Evolutionary conservation across 108 stramenopile species (phyloP).

Genomic region (Skeletonema menzelii): DNA sequence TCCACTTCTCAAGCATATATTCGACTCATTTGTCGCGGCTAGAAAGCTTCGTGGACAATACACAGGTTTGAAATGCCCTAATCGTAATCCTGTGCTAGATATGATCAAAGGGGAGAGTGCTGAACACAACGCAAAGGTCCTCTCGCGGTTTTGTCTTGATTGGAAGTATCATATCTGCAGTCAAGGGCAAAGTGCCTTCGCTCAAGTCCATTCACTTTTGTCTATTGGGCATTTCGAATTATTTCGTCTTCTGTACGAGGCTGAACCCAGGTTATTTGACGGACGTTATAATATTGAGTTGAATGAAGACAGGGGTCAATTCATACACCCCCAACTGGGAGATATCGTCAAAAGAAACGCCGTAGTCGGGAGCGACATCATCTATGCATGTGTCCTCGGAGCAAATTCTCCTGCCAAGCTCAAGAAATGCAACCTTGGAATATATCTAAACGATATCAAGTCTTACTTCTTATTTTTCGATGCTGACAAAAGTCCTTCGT

Average conservation of each 20-base stretch:
- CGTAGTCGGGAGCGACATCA: neutral
- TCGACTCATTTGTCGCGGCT: neutral
- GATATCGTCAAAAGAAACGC: no score
- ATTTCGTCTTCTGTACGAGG: neutral
- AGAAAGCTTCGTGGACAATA: neutral
- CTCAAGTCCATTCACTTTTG: no score
- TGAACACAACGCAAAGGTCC: neutral
- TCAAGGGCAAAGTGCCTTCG: neutral
- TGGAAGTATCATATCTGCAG: neutral
- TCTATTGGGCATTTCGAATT: neutral
- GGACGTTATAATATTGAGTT: neutral
- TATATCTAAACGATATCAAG: neutral
- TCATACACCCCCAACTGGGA: neutral
- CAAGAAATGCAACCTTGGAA: neutral
- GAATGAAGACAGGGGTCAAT: neutral
- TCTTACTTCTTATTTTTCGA: neutral
- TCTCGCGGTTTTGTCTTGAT: neutral
- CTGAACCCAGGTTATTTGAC: neutral
- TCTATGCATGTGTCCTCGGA: neutral
- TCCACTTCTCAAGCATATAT: neutral
- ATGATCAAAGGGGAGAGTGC: neutral
- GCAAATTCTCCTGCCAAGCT: neutral
- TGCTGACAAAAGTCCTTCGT: neutral
- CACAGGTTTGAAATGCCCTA: no score
- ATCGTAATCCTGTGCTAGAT: neutral